These are phyloP conservation scores for Tilletia setariae DNA, from an alignment of 1,284 basidiomycete species.

Conservation along the genomic window DNA sequence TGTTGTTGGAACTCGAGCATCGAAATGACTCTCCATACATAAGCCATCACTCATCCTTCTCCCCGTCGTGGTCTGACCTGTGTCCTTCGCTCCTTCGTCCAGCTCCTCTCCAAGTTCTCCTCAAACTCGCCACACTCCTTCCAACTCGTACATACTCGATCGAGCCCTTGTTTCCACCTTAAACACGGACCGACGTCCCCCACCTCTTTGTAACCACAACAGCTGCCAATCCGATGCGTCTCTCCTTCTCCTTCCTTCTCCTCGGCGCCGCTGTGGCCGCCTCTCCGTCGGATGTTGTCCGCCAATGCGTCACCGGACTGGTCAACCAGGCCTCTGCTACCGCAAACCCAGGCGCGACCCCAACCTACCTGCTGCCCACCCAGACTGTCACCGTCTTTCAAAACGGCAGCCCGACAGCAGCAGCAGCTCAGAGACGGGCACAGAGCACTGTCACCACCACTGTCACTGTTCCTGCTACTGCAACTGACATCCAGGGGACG, in stretches of 20 bases:
- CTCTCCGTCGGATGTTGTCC: neutral
- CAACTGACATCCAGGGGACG: neutral
- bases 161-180: too few relatives aligned
- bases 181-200: too few relatives aligned
- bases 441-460: neutral
- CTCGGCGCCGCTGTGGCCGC: neutral
- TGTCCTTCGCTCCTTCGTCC: too few relatives aligned
- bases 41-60: too few relatives aligned
- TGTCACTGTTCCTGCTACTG: neutral
- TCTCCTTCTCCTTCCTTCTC: conserved; percentile 1
- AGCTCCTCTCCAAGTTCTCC: too few relatives aligned
- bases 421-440: neutral
- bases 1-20: too few relatives aligned
- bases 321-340: neutral
- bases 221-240: neutral
- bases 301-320: conserved; percentile 8
- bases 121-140: too few relatives aligned
- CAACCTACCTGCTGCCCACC: neutral
- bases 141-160: too few relatives aligned
- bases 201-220: neutral
- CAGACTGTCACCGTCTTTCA: neutral
- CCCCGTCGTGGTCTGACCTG: too few relatives aligned
- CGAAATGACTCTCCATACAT: too few relatives aligned
- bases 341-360: neutral
- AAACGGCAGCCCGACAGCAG: neutral